Base-by-base conservation (phyloP, 2,329 filamentous ascomycete genomes). In the Ascomycota sp. region DNA sequence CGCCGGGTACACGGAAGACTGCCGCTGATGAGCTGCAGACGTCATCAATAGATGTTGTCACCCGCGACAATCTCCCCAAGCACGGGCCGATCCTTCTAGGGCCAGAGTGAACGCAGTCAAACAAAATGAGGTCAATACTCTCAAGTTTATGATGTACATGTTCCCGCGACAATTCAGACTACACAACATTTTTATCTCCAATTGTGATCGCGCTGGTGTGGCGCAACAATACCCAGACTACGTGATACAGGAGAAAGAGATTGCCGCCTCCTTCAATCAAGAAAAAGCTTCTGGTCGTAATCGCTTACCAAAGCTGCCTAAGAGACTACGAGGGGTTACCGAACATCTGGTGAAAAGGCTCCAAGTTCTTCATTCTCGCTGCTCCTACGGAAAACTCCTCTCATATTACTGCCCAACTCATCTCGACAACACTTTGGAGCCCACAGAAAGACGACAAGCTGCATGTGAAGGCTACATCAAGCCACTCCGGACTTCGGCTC, bases 151-250 rank as follows among this genome's bases (percentile, higher is more conserved):
- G 66, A 89, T 86, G 59, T 86, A 95, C 50, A 73, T 98, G 2
- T 98, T 98, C 41, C 89, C 89, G 21, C 65, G 75, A 8, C 85
- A 95, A 43, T 95, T 93, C 44, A 69, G 70, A 10, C 57, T 98
- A 4, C 82, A 92, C 45, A 98, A 95, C 50, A 82, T 77, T n/a
- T 94, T 95, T 46, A 82, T 73, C 0, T 79, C 73, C 5, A 53
- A 57, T 4, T 62, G 76, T 11, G 65, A 89, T 45, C 47, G 45
- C 15, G 63, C 54, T 29, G 67, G 79, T 42, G 86, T 75, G 0
- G 58, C 69, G 0, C 76, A 86, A 40, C 66, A 65, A 19, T 74
- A 86, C 43, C 79, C 81, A 43, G 83, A 93, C 48, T 92, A 93
- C 45, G 85, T 77, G 0, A 48, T 82, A 8, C 73, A 86, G 12